phyloP scores from a whole-genome alignment of 345 rosid genomes.

The Eucalyptus victrix region DNA sequence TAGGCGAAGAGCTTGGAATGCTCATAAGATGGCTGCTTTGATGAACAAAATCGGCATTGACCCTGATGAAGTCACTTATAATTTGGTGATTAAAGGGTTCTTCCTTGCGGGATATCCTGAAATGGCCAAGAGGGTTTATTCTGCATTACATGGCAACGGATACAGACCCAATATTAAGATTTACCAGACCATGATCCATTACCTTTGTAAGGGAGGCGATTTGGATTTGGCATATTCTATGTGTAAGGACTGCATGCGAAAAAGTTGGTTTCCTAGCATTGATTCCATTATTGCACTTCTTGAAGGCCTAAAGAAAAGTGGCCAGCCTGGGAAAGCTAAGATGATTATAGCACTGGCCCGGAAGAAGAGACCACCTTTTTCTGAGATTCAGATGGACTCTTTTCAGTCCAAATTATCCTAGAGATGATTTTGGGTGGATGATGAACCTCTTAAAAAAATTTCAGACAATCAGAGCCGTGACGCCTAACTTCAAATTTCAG shows the following conservation, averaged over 20 bases:
- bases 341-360: background rate
- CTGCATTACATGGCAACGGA: conserved; percentile 38
- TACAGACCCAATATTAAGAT: conserved; percentile 49
- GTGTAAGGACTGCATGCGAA: conserved; percentile 66
- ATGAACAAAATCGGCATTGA: conserved; percentile 43
- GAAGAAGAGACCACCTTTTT: conserved; percentile 46
- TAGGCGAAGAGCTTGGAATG: conserved; percentile 53
- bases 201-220: conserved; percentile 48
- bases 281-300: conserved; percentile 44
- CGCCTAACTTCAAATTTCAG: background rate
- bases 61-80: conserved; percentile 63
- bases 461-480: background rate
- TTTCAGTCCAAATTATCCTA: conserved; percentile 22
- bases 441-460: background rate
- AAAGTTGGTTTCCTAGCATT: conserved; percentile 50
- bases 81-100: conserved; percentile 76
- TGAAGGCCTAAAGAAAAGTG: conserved; percentile 35
- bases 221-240: conserved; percentile 54
- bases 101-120: conserved; percentile 51
- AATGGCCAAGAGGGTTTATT: conserved; percentile 70
- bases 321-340: conserved; percentile 31
- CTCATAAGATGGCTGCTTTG: conserved; percentile 47
- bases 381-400: conserved; percentile 29
- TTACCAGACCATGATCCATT: conserved; percentile 79
- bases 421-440: background rate